These are phyloP conservation scores for Cardiospermum halicacabum DNA, from an alignment of 345 rosid genomes.

Conservation along the genomic window DNA sequence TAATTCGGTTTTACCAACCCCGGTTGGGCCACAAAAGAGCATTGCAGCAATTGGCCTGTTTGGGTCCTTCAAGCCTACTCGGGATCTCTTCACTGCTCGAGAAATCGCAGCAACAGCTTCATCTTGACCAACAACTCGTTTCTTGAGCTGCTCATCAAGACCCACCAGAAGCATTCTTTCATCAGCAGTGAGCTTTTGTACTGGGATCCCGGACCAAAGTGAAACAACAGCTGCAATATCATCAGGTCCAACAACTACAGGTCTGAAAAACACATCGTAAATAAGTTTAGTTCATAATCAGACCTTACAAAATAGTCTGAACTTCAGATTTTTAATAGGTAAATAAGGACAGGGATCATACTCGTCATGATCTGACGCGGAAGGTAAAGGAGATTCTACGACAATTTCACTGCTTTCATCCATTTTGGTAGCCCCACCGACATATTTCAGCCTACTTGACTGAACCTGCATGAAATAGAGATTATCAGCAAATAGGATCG, in stretches of 20 bases:
- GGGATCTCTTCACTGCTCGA: conserved; percentile 94
- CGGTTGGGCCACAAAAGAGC: conserved; percentile 99
- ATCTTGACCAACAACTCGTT: conserved; percentile 90
- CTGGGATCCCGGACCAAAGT: conserved; percentile 95
- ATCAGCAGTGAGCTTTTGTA: conserved; percentile 93
- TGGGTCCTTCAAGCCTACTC: conserved; percentile 87
- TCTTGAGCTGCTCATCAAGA: conserved; percentile 74
- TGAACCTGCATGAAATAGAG: conserved; percentile 42
- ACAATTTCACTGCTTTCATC: conserved; percentile 42
- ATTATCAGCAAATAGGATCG: conserved; percentile 15
- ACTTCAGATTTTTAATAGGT: conserved; percentile 11
- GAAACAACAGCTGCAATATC: conserved; percentile 95
- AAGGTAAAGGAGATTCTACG: conserved; percentile 48
- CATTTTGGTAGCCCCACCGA: conserved; percentile 31
- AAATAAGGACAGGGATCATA: conserved; percentile 32
- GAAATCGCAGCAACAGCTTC: conserved; percentile 90
- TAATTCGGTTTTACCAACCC: conserved; percentile 96
- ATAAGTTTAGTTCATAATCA: conserved; percentile 8
- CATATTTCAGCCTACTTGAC: conserved; percentile 49
- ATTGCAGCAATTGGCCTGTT: conserved; percentile 90
- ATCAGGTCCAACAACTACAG: conserved; percentile 71
- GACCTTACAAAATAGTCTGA: conserved; percentile 8
- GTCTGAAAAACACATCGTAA: conserved; percentile 47
- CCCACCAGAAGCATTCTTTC: conserved; percentile 72
- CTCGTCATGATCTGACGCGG: conserved; percentile 51